Evolutionary conservation across 768 basidiomycete species (phyloP).

Genomic region (Auriscalpium microsporum): DNA sequence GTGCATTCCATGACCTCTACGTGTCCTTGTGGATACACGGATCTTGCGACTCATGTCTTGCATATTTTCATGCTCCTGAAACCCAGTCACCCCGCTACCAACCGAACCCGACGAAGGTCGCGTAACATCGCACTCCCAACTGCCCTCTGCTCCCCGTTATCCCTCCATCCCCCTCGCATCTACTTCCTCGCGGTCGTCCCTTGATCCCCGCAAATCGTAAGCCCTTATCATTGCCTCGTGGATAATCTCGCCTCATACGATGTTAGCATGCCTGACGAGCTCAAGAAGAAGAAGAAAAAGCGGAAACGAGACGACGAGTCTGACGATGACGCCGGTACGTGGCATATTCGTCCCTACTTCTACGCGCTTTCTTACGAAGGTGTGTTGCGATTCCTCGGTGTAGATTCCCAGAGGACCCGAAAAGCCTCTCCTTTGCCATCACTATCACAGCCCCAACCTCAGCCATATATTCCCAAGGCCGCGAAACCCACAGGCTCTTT

Average conservation of each 20-base stretch:
- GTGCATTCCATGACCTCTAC: too few relatives aligned
- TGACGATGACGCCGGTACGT: slow-evolving; percentile 53
- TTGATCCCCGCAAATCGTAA: slow-evolving; percentile 59
- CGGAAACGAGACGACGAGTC: slow-evolving; percentile 75
- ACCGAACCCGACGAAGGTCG: slow-evolving; percentile 28
- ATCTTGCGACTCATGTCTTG: too few relatives aligned
- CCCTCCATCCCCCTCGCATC: slow-evolving; percentile 31
- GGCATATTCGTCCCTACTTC: neutral
- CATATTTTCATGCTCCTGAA: too few relatives aligned
- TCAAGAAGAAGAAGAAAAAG: slow-evolving; percentile 77
- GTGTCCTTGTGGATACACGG: too few relatives aligned
- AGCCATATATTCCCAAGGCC: slow-evolving; percentile 41
- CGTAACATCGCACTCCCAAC: slow-evolving; percentile 18
- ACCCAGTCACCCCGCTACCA: slow-evolving; percentile 24
- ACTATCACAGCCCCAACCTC: slow-evolving; percentile 27
- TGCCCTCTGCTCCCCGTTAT: slow-evolving; percentile 37
- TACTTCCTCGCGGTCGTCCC: slow-evolving; percentile 43
- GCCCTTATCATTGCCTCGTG: slow-evolving; percentile 16
- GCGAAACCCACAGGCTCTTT: slow-evolving; percentile 42
- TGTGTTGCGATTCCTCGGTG: slow-evolving; percentile 1
- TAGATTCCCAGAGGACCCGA: slow-evolving; percentile 24
- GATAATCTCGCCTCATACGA: slow-evolving; percentile 4
- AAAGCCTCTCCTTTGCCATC: slow-evolving; percentile 45
- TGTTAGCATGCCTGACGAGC: slow-evolving; percentile 35
- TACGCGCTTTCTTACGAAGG: neutral